Conservation (phyloP, 352 stramenopile genomes). For the Phytophthora tubulina region DNA sequence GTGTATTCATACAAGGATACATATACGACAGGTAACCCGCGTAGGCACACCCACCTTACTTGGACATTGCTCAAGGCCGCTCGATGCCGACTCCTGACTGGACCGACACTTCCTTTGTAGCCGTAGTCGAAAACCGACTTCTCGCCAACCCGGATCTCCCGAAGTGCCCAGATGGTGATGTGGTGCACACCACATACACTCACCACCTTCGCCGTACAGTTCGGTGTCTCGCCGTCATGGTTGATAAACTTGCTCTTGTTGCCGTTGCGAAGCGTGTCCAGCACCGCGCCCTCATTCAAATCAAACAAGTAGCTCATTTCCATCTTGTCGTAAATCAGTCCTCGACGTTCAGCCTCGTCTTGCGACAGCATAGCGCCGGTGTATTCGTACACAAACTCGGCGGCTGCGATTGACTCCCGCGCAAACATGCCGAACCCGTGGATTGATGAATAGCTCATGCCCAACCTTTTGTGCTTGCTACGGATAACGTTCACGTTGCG, state of each 20-base stretch:
- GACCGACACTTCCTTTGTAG: too few relatives aligned
- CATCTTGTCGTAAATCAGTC: constrained; percentile 82
- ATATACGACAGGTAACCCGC: too few relatives aligned
- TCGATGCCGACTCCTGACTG: background rate
- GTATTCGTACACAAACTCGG: constrained; percentile 76
- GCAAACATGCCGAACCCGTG: constrained; percentile 69
- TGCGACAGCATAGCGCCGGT: constrained; percentile 66
- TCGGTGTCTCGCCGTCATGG: constrained; percentile 65
- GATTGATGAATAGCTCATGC: constrained; percentile 55
- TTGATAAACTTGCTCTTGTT: constrained; percentile 95
- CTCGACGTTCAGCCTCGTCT: constrained; percentile 70
- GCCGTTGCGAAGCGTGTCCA: constrained; percentile 90
- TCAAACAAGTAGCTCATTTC: constrained; percentile 93
- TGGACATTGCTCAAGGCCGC: constrained; percentile 12
- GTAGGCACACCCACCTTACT: constrained; percentile 15
- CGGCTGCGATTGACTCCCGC: constrained; percentile 46
- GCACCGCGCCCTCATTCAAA: constrained; percentile 85
- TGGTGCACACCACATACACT: constrained; percentile 87
- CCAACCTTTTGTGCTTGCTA: constrained; percentile 46
- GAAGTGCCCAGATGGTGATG: constrained; percentile 92
- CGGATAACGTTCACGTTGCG: constrained; percentile 38
- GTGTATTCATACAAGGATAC: too few relatives aligned
- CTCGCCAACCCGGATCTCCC: constrained; percentile 80
- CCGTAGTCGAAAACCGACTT: constrained; percentile 35
- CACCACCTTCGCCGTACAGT: constrained; percentile 81